Evolutionary conservation across 108 stramenopile genomes (phyloP), one percentile per base, ranked within the genome.

Genomic region (Cyclotella distinguenda): DNA sequence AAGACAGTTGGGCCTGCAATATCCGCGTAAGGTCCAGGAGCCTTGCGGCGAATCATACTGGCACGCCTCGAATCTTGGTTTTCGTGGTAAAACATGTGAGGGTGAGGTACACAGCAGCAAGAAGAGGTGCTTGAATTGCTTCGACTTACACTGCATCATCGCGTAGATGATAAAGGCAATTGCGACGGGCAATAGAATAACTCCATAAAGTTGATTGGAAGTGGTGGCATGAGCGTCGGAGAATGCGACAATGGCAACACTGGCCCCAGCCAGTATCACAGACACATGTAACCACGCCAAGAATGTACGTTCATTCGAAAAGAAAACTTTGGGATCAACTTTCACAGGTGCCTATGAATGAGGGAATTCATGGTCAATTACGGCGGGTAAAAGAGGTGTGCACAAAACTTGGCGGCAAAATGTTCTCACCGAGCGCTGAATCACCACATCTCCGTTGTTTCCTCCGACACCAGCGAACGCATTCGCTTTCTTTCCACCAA

Each of bases 281-380:
- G 90, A 81, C 39, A 85, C 71, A 53, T 93, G 90, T 79, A 96
- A 73, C 98, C 98, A 99, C 15, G 93, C 90, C 64, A 99, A 60
- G 67, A 99, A 97, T 0, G 98, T 99, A 23, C 98, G 84, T 56
- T 99, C 98, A 62, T 97, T 97, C 44, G 97, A 96, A 77, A 95
- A 95, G 68, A 92, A 95, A 18, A 90, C 90, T 71, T 85, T 88
- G 59, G 94, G 96, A 52, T 97, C 94, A 25, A 93, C 67, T 77
- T 91, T 84, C 50, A 83, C 66, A 36, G 83, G 80, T 6, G n/a
- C n/a, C n/a, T n/a, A n/a, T n/a, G n/a, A n/a, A n/a, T n/a, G n/a
- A n/a, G n/a, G n/a, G n/a, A n/a, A n/a, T n/a, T n/a, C n/a, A n/a
- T n/a, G n/a, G n/a, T n/a, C n/a, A n/a, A n/a, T n/a, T n/a, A n/a